phyloP scores from a whole-genome alignment of 306 rosid species.

The Delonix regia region DNA sequence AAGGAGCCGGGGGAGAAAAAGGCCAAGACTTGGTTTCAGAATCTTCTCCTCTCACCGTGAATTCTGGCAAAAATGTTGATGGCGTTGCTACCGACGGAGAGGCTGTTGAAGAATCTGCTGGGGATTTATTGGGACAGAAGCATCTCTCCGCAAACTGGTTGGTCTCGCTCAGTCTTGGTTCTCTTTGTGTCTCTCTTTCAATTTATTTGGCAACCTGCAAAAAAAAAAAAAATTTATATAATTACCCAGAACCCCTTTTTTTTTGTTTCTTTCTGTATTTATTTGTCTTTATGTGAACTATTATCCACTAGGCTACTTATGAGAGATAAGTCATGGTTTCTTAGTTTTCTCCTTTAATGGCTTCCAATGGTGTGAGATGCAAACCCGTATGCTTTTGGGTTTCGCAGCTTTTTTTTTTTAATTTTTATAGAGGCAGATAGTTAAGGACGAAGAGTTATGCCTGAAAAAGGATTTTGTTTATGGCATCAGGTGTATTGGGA shows the following conservation, averaged over 20 bases:
- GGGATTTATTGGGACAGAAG: slow-evolving; percentile 1
- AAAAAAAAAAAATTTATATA: not conserved
- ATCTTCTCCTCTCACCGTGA: not conserved
- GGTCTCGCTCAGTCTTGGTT: not conserved
- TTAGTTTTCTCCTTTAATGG: not conserved
- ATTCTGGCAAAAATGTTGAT: not conserved
- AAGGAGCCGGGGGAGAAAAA: not conserved
- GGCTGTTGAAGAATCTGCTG: slow-evolving; percentile 2
- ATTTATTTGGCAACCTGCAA: not conserved
- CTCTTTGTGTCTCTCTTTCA: slow-evolving; percentile 5
- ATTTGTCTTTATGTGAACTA: not conserved
- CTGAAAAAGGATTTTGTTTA: slow-evolving; percentile 14
- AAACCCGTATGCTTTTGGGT: slow-evolving; percentile 13
- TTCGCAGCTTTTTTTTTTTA: not conserved
- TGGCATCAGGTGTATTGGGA: not conserved
- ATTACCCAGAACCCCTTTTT: not conserved
- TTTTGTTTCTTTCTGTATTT: not conserved
- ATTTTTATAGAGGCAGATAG: not conserved
- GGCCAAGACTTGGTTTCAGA: not conserved
- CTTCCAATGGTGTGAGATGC: not conserved
- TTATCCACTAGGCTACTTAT: not conserved
- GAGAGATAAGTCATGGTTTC: not conserved
- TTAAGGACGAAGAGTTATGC: not conserved
- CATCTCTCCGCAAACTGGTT: slow-evolving; percentile 32
- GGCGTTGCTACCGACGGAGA: not conserved